phyloP scores from a whole-genome alignment of 306 rosid genomes.

The Pueraria montana region DNA sequence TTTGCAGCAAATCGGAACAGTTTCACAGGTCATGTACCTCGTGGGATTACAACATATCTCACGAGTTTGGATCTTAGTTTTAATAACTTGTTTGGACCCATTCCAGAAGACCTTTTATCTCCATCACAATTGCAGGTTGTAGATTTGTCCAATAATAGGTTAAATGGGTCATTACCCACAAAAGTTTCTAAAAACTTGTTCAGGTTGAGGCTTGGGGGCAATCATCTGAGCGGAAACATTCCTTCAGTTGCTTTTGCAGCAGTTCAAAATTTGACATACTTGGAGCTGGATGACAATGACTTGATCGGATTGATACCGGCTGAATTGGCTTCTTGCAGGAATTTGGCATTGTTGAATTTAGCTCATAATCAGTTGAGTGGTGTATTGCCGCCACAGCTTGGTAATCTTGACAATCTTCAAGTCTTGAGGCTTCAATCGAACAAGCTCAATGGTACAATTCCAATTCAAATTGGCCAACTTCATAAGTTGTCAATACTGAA shows the following conservation, averaged over 20 bases:
- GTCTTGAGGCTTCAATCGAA: conserved; percentile 74
- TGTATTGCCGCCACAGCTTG: conserved; percentile 61
- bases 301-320: conserved; percentile 64
- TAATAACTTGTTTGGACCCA: conserved; percentile 50
- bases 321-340: conserved; percentile 57
- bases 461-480: conserved; percentile 53
- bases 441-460: conserved; percentile 66
- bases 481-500: conserved; percentile 54
- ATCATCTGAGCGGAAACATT: conserved; percentile 56
- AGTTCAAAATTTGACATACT: conserved; percentile 51
- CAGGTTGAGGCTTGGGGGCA: conserved; percentile 80
- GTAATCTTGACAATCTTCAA: conserved; percentile 63
- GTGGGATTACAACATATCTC: conserved; percentile 63
- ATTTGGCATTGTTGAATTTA: conserved; percentile 72
- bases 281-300: conserved; percentile 72
- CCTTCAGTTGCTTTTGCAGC: conserved; percentile 41
- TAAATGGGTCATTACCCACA: conserved; percentile 64
- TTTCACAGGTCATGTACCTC: conserved; percentile 61
- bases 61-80: conserved; percentile 72
- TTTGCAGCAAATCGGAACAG: conserved; percentile 76
- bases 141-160: conserved; percentile 68
- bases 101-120: conserved; percentile 69
- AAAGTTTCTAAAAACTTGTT: conserved; percentile 56
- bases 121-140: conserved; percentile 50
- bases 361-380: conserved; percentile 67